A percentile compares a stretch with the other conserved stretches of the same genome.
Evolutionary conservation across 768 basidiomycete genomes (phyloP).

Genomic region (Tephrocybe rancida): DNA sequence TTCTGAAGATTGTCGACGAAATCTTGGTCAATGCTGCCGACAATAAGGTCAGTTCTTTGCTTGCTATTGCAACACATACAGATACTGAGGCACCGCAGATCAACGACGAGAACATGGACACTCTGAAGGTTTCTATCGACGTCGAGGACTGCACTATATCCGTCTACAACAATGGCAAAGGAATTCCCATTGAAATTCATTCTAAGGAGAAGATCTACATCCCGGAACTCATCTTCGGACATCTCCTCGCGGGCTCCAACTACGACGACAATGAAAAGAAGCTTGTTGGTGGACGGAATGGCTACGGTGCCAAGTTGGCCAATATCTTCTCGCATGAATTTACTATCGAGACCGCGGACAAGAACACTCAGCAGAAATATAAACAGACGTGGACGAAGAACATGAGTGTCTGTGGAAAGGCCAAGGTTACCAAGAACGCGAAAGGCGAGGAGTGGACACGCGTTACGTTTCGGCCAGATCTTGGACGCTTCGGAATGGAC

Average conservation of each 20-base stretch:
- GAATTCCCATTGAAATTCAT: conserved; percentile 97
- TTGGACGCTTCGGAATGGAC: conserved; percentile 91
- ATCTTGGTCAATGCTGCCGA: conserved; percentile 99
- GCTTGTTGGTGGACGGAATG: conserved; percentile 96
- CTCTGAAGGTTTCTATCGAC: conserved; percentile 87
- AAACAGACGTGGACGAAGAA: conserved; percentile 94
- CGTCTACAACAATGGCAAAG: conserved; percentile 93
- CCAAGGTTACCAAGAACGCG: conserved; percentile 92
- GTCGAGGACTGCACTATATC: conserved; percentile 84
- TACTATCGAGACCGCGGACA: conserved; percentile 94
- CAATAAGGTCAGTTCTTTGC: conserved; percentile 75
- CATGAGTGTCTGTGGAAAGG: conserved; percentile 85
- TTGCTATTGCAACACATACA: neutral
- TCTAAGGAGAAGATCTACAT: conserved; percentile 92
- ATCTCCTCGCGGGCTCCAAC: conserved; percentile 92
- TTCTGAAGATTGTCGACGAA: conserved; percentile 99
- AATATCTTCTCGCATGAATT: conserved; percentile 99
- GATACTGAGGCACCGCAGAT: conserved; percentile 53
- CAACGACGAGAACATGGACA: conserved; percentile 90
- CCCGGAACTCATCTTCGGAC: conserved; percentile 96
- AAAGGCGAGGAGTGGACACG: conserved; percentile 90
- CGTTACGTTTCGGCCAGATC: conserved; percentile 92
- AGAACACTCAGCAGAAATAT: conserved; percentile 84
- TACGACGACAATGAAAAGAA: conserved; percentile 99
- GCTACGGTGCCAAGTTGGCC: conserved; percentile 96